Evolutionary conservation across 106 monocot species (phyloP).

Genomic region (Agapanthus africanus): DNA sequence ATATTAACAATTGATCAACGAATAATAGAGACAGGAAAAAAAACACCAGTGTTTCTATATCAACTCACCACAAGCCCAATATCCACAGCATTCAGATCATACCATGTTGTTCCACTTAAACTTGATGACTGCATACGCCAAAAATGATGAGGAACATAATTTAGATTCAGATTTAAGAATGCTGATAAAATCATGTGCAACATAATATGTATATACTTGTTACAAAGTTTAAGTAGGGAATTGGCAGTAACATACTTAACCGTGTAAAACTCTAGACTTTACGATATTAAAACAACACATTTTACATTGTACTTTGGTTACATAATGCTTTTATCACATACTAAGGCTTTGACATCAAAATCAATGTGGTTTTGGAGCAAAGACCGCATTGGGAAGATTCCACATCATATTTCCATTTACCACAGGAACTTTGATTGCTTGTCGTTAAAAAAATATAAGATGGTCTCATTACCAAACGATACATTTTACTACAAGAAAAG

Average conservation of each 20-base stretch:
- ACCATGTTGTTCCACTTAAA: constrained; percentile 90
- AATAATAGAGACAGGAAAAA: not conserved
- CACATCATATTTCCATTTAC: not conserved
- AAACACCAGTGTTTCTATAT: not conserved
- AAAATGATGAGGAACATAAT: not conserved
- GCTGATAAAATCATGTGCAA: not conserved
- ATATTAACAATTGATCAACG: not conserved
- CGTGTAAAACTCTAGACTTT: not conserved
- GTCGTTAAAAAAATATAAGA: not conserved
- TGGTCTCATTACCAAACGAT: not conserved
- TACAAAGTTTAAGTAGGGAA: not conserved
- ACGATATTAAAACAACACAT: not conserved
- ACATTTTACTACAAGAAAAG: not conserved
- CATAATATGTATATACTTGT: not conserved
- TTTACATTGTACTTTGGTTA: too few relatives aligned
- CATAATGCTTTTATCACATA: too few relatives aligned
- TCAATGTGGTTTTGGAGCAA: not conserved
- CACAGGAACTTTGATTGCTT: not conserved
- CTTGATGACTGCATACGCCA: constrained; percentile 57
- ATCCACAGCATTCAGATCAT: constrained; percentile 62
- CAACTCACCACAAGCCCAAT: constrained; percentile 82
- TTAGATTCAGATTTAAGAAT: not conserved
- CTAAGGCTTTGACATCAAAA: not conserved
- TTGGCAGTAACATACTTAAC: not conserved
- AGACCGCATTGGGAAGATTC: not conserved